Base-by-base conservation (phyloP, 768 basidiomycete species). In the Clitopilus passeckerianus region DNA sequence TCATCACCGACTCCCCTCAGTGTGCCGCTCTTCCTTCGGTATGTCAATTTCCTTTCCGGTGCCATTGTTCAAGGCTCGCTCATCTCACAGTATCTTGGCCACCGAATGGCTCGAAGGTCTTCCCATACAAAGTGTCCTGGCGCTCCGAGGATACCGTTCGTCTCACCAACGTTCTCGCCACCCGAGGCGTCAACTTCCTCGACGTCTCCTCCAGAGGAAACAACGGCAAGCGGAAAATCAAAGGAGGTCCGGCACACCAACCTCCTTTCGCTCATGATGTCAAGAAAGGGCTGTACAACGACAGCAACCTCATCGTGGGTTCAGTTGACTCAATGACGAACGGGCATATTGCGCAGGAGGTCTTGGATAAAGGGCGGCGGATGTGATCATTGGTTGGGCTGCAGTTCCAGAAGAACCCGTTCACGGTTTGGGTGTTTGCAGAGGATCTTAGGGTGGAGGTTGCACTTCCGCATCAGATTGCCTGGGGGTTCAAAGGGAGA, bases 1-100 rank as follows among this genome's bases (percentile, higher is more conserved):
- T 7, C n/a, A n/a, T n/a, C n/a, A 77, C 74, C 18, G 76, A 77
- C 12, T 87, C 90, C 63, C 83, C 85, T 0, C 69, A 75, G 3
- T 70, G 85, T 84, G 77, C 90, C 93, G 0, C 72, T 94, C 18
- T 91, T 93, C 72, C 75, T 87, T 58, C 80, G 91, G 85, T 85
- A 63, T 24, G 75, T 62, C 2, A n/a, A n/a, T 53, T 24, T 34
- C 27, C n/a, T 20, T 7, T 33, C 22, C 14, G 12, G 58, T 72
- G 24, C 15, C 20, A 6, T 58, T 52, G 55, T 35, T 15, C 15
- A n/a, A n/a, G n/a, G 34, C 34, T 35, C 34, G 34, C 34, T 35
- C 8, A 35, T 15, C 34, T 7, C 22, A 16, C 44, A 85, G 86
- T 18, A 71, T 93, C 22, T 87, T 86, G 35, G 92, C 84, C 1